phyloP scores from a whole-genome alignment of 805 yeast species.

The Scheffersomyces stipitis region DNA sequence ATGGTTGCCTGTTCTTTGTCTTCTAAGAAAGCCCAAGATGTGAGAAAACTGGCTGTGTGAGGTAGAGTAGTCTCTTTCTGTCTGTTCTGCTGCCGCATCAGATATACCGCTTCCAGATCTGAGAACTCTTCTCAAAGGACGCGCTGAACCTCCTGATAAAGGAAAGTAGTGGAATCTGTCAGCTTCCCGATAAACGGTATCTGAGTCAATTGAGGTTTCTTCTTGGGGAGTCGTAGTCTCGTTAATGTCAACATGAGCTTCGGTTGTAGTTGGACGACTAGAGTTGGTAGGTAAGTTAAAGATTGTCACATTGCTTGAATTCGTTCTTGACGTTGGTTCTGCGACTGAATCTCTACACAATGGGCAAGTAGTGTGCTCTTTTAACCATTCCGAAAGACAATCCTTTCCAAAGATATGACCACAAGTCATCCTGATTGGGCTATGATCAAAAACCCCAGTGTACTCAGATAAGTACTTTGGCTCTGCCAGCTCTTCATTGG shows the following conservation, averaged over 20 bases:
- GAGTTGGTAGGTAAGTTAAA: conserved; percentile 25
- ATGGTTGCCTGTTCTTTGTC: conserved; percentile 8
- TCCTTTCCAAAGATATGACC: conserved; percentile 81
- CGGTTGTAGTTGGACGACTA: conserved; percentile 22
- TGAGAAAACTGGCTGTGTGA: conserved; percentile 15
- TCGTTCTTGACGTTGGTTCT: conserved; percentile 14
- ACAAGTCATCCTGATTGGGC: conserved; percentile 78
- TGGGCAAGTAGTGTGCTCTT: conserved; percentile 75
- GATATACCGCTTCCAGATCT: conserved; percentile 10
- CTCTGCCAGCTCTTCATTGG: neutral
- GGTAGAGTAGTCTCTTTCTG: neutral
- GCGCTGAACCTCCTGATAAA: conserved; percentile 1
- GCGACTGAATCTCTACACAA: conserved; percentile 65
- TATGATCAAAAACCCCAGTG: conserved; percentile 42
- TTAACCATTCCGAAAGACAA: conserved; percentile 86
- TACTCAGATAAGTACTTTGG: conserved; percentile 18
- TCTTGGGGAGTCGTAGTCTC: conserved; percentile 5
- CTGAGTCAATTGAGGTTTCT: conserved; percentile 1
- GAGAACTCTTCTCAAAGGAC: conserved; percentile 7
- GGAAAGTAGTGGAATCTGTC: conserved; percentile 5
- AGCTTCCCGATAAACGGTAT: neutral
- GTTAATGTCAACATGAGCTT: conserved; percentile 6
- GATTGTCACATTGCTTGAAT: conserved; percentile 26
- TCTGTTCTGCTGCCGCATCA: neutral
- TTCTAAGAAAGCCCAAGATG: conserved; percentile 18